phyloP scores from a whole-genome alignment of 441 rosid genomes.

The Raphanus hybrid region DNA sequence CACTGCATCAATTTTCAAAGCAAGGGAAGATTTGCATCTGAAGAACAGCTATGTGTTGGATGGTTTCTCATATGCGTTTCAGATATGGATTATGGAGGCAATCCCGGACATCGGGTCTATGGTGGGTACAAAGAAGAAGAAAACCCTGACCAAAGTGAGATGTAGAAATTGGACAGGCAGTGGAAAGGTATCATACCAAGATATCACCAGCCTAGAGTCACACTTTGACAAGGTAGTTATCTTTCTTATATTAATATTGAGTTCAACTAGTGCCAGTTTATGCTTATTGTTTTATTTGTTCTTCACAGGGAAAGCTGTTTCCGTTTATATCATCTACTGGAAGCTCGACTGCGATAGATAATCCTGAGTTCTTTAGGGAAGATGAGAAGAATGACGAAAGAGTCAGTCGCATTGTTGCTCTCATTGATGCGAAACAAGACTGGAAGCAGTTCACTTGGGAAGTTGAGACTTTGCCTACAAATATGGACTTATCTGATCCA shows the following conservation, averaged over 20 bases:
- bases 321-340: background rate
- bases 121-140: background rate
- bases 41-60: background rate
- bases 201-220: background rate
- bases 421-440: background rate
- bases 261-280: background rate
- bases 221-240: background rate
- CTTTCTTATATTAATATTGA: background rate
- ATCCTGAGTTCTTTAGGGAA: background rate
- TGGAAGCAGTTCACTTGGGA: background rate
- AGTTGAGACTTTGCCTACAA: background rate
- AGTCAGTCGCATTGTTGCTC: background rate
- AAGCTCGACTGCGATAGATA: background rate
- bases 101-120: background rate
- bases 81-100: background rate
- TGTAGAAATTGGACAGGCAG: background rate
- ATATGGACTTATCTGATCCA: background rate
- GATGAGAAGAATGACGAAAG: background rate
- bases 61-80: background rate
- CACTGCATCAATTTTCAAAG: background rate
- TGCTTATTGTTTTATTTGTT: background rate
- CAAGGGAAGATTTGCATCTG: background rate
- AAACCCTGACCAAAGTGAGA: background rate
- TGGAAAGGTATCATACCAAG: background rate
- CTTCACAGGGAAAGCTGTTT: background rate